Conservation (phyloP, 2,329 filamentous ascomycete genomes). For the Curvularia lunata region DNA sequence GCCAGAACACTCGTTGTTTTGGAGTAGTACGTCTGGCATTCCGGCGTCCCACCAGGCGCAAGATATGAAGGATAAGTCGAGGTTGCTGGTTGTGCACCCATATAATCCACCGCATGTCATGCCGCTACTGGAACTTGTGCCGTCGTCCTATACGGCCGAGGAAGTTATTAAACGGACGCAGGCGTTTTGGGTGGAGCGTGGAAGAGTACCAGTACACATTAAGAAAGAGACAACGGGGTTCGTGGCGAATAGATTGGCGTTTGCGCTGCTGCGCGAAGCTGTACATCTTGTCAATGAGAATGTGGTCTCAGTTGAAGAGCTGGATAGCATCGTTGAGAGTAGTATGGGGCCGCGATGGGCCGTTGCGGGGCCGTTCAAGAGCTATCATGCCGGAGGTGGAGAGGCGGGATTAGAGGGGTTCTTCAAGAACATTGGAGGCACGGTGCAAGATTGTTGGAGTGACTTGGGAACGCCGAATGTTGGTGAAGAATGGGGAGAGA, state of each 20-base stretch:
- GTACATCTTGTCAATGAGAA: constrained; percentile 60
- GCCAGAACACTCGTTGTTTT: constrained; percentile 56
- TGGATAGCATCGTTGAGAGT: constrained; percentile 56
- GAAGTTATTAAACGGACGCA: constrained; percentile 51
- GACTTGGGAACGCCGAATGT: constrained; percentile 55
- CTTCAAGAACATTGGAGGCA: constrained; percentile 62
- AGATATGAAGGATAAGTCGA: constrained; percentile 51
- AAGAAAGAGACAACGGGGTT: constrained; percentile 62
- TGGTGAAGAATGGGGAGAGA: constrained; percentile 55
- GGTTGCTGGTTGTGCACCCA: constrained; percentile 64
- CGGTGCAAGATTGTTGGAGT: constrained; percentile 62
- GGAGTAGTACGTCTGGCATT: constrained; percentile 66
- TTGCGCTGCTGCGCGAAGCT: constrained; percentile 63
- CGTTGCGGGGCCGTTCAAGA: constrained; percentile 61
- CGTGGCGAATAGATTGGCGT: constrained; percentile 64
- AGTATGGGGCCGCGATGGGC: constrained; percentile 38
- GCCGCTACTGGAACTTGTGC: constrained; percentile 65
- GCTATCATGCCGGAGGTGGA: constrained; percentile 65
- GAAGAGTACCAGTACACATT: constrained; percentile 57
- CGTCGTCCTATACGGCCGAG: constrained; percentile 52
- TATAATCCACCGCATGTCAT: constrained; percentile 69
- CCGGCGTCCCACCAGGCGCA: constrained; percentile 58
- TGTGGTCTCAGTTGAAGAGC: constrained; percentile 59
- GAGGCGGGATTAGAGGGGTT: constrained; percentile 60
- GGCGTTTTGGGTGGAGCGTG: constrained; percentile 54